Percentiles rank a stretch among this genome's conserved stretches.
phyloP scores from a whole-genome alignment of 148 eudicot genomes.

The Persicaria maculosa region DNA sequence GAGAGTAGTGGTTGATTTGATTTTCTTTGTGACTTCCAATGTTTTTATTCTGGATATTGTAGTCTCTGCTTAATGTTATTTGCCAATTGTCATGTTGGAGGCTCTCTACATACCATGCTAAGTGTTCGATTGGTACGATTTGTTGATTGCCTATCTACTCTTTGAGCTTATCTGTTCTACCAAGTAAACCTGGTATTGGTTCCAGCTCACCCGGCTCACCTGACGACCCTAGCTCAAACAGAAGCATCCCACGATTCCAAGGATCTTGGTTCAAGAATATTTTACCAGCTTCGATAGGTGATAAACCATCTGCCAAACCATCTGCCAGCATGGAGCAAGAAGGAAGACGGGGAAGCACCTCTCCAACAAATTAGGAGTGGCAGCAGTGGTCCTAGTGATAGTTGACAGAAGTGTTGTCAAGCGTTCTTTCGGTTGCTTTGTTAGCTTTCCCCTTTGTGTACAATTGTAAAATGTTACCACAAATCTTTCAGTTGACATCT shows the following conservation, averaged over 20 bases:
- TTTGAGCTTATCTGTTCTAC: background rate
- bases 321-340: conserved; percentile 53
- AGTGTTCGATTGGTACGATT: too few species aligned
- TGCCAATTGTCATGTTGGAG: too few species aligned
- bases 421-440: background rate
- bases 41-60: too few species aligned
- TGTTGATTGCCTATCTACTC: too few species aligned
- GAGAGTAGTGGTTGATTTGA: background rate
- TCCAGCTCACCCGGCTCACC: conserved; percentile 45
- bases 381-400: background rate
- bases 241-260: conserved; percentile 59
- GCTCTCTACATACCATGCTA: too few species aligned
- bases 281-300: conserved; percentile 38
- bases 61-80: too few species aligned
- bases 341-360: conserved; percentile 20
- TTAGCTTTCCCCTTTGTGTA: background rate
- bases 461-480: background rate
- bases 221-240: conserved; percentile 36
- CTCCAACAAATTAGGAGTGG: conserved; percentile 8
- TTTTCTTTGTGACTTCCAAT: too few species aligned
- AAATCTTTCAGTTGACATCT: too few species aligned
- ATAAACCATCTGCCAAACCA: conserved; percentile 46
- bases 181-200: conserved; percentile 52
- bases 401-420: background rate
- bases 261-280: conserved; percentile 80